Evolutionary conservation across 2,329 filamentous ascomycete species (phyloP).

Genomic region (Trichoderma oligosporum): DNA sequence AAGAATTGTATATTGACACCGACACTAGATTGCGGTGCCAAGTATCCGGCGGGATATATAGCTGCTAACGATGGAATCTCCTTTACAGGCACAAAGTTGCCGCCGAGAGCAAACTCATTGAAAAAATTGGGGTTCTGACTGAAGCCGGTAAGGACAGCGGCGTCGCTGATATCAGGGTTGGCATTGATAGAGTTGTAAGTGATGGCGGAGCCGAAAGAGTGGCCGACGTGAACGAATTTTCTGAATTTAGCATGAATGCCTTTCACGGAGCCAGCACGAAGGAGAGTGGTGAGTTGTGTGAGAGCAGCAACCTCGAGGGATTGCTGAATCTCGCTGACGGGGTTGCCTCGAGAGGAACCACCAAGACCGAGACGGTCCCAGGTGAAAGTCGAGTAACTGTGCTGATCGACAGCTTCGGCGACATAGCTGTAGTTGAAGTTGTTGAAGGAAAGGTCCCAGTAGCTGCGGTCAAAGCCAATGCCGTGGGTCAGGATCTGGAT

Average conservation of each 20-base stretch:
- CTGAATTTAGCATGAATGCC: slow-evolving; percentile 36
- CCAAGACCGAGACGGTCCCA: slow-evolving; percentile 62
- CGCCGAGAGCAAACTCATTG: slow-evolving; percentile 41
- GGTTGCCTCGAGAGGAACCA: slow-evolving; percentile 54
- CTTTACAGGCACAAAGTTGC: slow-evolving; percentile 45
- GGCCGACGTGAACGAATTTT: slow-evolving; percentile 57
- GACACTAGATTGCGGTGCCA: slow-evolving; percentile 44
- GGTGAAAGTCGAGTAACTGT: slow-evolving; percentile 56
- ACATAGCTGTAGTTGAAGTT: slow-evolving; percentile 62
- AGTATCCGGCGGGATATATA: slow-evolving; percentile 48
- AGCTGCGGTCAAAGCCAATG: slow-evolving; percentile 44
- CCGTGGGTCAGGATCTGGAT: slow-evolving; percentile 43
- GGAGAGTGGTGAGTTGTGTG: slow-evolving; percentile 46
- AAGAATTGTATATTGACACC: slow-evolving; percentile 53
- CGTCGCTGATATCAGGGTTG: slow-evolving; percentile 53
- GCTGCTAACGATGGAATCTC: slow-evolving; percentile 27
- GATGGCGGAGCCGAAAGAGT: slow-evolving; percentile 60
- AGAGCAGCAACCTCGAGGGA: slow-evolving; percentile 57
- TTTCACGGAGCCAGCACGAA: slow-evolving; percentile 45
- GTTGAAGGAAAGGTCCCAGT: slow-evolving; percentile 59
- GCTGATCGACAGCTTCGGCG: slow-evolving; percentile 48
- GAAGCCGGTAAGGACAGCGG: slow-evolving; percentile 59
- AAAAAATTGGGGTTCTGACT: slow-evolving; percentile 46
- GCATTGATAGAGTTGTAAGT: slow-evolving; percentile 52
- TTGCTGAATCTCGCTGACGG: slow-evolving; percentile 57